These are phyloP conservation scores for Boletus coffeatus DNA, from an alignment of 1,284 basidiomycete species.

Conservation along the genomic window DNA sequence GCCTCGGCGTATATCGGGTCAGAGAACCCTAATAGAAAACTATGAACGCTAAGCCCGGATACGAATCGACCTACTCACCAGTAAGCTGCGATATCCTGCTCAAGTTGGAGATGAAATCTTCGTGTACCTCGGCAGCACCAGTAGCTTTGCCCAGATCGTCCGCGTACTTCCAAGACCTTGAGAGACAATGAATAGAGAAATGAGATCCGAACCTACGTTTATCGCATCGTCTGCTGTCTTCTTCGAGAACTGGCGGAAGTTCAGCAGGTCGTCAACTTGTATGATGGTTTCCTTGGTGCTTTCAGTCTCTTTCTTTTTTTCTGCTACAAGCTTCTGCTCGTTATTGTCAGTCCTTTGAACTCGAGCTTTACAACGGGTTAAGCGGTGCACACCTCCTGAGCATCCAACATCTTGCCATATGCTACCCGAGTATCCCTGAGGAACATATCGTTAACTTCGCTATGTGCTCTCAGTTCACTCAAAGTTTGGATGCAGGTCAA, in stretches of 20 bases:
- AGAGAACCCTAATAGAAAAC: conserved; percentile 70
- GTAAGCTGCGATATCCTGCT: conserved; percentile 95
- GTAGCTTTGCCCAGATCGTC: conserved; percentile 90
- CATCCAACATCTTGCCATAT: conserved; percentile 90
- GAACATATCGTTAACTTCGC: conserved; percentile 80
- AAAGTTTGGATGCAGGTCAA: conserved; percentile 96
- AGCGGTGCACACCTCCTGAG: conserved; percentile 68
- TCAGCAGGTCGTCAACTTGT: conserved; percentile 91
- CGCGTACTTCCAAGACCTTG: conserved; percentile 60
- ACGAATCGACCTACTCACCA: conserved; percentile 35
- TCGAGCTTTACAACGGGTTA: not conserved
- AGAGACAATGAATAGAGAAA: not conserved
- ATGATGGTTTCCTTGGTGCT: conserved; percentile 69
- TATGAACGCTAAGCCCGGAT: no score
- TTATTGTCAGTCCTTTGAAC: not conserved
- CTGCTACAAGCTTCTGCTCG: conserved; percentile 70
- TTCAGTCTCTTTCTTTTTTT: conserved; percentile 77
- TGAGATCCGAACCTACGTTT: conserved; percentile 54
- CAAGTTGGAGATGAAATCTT: conserved; percentile 97
- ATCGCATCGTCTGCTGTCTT: conserved; percentile 77
- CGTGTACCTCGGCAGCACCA: conserved; percentile 76
- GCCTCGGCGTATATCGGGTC: conserved; percentile 99
- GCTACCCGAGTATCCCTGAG: conserved; percentile 90
- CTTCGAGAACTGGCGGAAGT: conserved; percentile 94
- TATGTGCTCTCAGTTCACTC: conserved; percentile 64